Percentiles rank a stretch among this genome's conserved stretches.
These are phyloP conservation scores for Solanum hybrid DNA, from an alignment of 305 asterid species.

Conservation along the genomic window DNA sequence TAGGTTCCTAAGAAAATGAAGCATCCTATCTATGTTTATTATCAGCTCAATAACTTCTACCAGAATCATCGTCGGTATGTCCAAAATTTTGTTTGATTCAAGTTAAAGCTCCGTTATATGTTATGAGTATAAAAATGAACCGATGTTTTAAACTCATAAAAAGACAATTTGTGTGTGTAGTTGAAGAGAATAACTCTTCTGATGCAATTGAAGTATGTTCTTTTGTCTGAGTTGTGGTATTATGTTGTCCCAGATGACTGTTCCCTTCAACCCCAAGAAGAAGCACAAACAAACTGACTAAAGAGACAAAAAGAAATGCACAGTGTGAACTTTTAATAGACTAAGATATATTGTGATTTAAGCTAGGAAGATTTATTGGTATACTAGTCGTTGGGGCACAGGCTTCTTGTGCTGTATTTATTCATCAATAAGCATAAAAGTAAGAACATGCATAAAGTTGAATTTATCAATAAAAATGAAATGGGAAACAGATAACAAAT, in stretches of 20 bases:
- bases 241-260: background rate
- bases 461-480: background rate
- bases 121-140: background rate
- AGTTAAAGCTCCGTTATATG: background rate
- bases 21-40: conserved; percentile 58
- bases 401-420: background rate
- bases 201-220: background rate
- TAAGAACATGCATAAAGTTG: background rate
- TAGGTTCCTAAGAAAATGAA: conserved; percentile 72
- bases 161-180: background rate
- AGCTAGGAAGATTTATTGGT: background rate
- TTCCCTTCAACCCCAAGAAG: background rate
- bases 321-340: background rate
- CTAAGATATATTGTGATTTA: background rate
- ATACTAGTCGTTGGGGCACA: background rate
- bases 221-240: background rate
- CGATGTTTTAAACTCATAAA: background rate
- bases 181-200: background rate
- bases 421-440: background rate
- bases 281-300: background rate
- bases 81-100: background rate
- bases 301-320: background rate
- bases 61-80: conserved; percentile 66
- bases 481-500: background rate
- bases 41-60: conserved; percentile 61